Conservation (phyloP, 805 yeast genomes). For the Kuraishia molischiana region DNA sequence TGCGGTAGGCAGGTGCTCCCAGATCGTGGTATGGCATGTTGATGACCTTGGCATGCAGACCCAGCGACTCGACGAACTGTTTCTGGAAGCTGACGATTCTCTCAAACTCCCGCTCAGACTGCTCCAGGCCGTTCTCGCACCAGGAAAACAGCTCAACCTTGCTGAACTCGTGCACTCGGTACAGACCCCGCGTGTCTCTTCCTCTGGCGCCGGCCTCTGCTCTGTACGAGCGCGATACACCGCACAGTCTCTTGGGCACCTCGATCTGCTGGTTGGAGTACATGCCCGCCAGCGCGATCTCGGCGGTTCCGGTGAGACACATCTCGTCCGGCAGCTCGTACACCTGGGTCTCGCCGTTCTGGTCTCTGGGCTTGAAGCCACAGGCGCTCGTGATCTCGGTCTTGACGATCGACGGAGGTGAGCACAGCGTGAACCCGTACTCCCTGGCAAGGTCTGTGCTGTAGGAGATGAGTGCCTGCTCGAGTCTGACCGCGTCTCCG, state of each 20-base stretch:
- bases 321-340: constrained; percentile 47
- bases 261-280: constrained; percentile 29
- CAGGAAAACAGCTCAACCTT: constrained; percentile 88
- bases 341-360: constrained; percentile 76
- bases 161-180: constrained; percentile 93
- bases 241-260: constrained; percentile 57
- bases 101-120: constrained; percentile 43
- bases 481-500: constrained; percentile 81
- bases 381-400: constrained; percentile 76
- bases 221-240: constrained; percentile 78
- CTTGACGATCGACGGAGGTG: constrained; percentile 83
- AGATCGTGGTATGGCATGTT: constrained; percentile 87
- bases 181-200: constrained; percentile 81
- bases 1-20: constrained; percentile 89
- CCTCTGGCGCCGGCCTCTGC: constrained; percentile 99
- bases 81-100: constrained; percentile 56
- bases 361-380: constrained; percentile 91
- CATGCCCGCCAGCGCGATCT: constrained; percentile 83
- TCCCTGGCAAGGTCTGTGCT: constrained; percentile 57
- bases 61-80: constrained; percentile 53
- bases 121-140: constrained; percentile 27
- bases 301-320: constrained; percentile 90
- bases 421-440: constrained; percentile 57
- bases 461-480: constrained; percentile 82
- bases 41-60: constrained; percentile 70